These are phyloP conservation scores for Botrytis paeoniae DNA, from an alignment of 2,329 filamentous ascomycete genomes.

Conservation along the genomic window DNA sequence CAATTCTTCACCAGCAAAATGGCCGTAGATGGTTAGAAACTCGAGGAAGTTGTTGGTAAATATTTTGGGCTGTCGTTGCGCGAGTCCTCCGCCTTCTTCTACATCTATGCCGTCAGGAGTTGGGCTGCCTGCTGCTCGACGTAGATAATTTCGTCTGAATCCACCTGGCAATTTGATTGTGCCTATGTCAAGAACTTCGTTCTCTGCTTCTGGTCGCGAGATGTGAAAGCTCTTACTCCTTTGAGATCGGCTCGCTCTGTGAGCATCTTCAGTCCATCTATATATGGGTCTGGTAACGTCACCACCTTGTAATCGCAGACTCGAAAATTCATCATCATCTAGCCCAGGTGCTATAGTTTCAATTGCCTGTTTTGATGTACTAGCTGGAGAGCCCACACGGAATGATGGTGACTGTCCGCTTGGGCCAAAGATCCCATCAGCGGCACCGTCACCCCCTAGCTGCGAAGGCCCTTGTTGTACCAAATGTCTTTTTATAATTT, in stretches of 20 bases:
- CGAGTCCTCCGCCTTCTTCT: constrained; percentile 39
- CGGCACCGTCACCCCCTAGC: constrained; percentile 24
- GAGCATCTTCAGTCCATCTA: constrained; percentile 89
- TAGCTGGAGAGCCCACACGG: constrained; percentile 38
- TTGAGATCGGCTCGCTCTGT: constrained; percentile 58
- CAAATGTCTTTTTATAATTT: constrained; percentile 85
- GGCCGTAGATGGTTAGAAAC: constrained; percentile 90
- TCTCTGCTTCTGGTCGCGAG: constrained; percentile 72
- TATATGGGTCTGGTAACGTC: constrained; percentile 95
- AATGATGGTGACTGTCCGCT: constrained; percentile 39
- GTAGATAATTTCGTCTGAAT: constrained; percentile 85
- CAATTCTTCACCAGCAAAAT: constrained; percentile 95
- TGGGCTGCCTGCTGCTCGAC: constrained; percentile 68
- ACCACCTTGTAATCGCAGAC: constrained; percentile 85
- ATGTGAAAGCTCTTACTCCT: constrained; percentile 87
- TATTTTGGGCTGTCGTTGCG: constrained; percentile 52
- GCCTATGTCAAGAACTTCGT: constrained; percentile 78
- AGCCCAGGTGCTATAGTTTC: constrained; percentile 39
- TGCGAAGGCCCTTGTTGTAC: constrained; percentile 65
- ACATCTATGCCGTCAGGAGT: constrained; percentile 41
- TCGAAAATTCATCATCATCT: constrained; percentile 84
- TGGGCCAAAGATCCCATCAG: constrained; percentile 29
- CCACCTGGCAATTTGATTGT: constrained; percentile 92
- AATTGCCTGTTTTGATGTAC: constrained; percentile 36
- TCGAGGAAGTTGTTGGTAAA: constrained; percentile 94